phyloP scores from a whole-genome alignment of 2,329 filamentous ascomycete genomes.

The Dryadomyces quercus-mongolicae region DNA sequence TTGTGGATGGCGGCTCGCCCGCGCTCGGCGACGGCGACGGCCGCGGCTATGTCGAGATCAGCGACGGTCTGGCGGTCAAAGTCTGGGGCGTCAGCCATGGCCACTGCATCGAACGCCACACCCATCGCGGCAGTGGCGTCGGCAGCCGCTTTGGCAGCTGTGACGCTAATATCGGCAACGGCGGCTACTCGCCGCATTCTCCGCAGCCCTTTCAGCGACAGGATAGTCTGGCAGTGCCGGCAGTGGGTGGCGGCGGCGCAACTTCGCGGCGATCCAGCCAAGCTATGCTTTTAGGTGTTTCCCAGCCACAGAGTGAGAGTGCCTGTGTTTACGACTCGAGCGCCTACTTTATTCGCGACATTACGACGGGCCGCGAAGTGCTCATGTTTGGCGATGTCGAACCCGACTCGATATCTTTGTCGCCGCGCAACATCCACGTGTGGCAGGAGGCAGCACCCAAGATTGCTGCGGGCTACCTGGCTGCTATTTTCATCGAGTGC shows the following conservation, averaged over 20 bases:
- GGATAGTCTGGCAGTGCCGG: constrained; percentile 8
- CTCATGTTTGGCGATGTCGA: constrained; percentile 95
- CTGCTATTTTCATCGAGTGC: constrained; percentile 88
- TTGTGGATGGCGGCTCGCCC: constrained; percentile 80
- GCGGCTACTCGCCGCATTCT: constrained; percentile 12
- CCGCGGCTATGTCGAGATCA: constrained; percentile 77
- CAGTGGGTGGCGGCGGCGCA: neutral
- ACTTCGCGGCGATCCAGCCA: constrained; percentile 3
- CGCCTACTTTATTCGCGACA: constrained; percentile 82
- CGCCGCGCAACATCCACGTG: constrained; percentile 66
- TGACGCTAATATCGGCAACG: constrained; percentile 25
- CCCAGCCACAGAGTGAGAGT: constrained; percentile 25
- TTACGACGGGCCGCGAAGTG: constrained; percentile 59
- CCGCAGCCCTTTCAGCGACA: constrained; percentile 1
- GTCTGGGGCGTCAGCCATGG: constrained; percentile 83
- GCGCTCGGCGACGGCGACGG: constrained; percentile 69
- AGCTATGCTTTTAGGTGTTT: neutral
- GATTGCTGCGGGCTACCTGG: constrained; percentile 58
- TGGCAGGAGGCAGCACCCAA: constrained; percentile 87
- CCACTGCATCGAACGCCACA: constrained; percentile 65
- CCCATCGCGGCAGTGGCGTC: constrained; percentile 48
- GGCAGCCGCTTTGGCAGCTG: constrained; percentile 32
- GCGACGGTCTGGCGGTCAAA: constrained; percentile 79
- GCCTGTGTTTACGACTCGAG: constrained; percentile 75
- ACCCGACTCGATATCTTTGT: constrained; percentile 73